phyloP scores from a whole-genome alignment of 441 rosid species.

The California macrophylla region DNA sequence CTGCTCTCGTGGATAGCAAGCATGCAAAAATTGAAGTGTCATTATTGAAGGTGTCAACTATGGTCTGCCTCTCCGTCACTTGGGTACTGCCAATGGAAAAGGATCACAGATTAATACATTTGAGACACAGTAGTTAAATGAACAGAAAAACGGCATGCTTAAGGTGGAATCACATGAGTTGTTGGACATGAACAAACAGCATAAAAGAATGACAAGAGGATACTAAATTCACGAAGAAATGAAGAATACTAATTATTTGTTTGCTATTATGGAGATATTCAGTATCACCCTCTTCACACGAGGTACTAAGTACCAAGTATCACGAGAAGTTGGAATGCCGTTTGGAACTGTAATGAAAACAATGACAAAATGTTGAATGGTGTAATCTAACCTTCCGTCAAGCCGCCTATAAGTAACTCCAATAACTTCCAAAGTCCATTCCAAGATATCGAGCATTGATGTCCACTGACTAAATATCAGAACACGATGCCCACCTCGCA shows the following conservation, averaged over 20 bases:
- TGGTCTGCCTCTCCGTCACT: conserved; percentile 79
- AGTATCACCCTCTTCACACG: too few species aligned
- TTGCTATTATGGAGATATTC: too few species aligned
- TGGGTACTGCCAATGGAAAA: conserved; percentile 50
- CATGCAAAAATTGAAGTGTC: conserved; percentile 77
- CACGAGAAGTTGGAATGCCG: neutral
- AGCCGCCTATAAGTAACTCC: conserved; percentile 80
- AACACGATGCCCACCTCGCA: conserved; percentile 63
- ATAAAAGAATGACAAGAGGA: neutral
- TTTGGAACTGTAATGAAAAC: conserved; percentile 1
- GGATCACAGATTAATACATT: neutral
- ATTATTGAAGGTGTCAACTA: conserved; percentile 74
- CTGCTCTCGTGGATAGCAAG: conserved; percentile 80
- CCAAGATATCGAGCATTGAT: conserved; percentile 92
- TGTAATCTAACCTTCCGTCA: conserved; percentile 67
- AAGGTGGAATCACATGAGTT: neutral
- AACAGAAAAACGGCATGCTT: neutral
- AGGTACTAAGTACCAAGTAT: neutral
- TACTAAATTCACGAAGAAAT: neutral
- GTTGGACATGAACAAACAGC: neutral
- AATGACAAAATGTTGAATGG: neutral
- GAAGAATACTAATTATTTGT: too few species aligned
- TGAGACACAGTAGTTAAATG: neutral
- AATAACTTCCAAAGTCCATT: conserved; percentile 83
- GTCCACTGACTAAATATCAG: conserved; percentile 95